These are phyloP conservation scores for Pseudogymnoascus sp. DNA, from an alignment of 2,329 filamentous ascomycete species.

Conservation along the genomic window DNA sequence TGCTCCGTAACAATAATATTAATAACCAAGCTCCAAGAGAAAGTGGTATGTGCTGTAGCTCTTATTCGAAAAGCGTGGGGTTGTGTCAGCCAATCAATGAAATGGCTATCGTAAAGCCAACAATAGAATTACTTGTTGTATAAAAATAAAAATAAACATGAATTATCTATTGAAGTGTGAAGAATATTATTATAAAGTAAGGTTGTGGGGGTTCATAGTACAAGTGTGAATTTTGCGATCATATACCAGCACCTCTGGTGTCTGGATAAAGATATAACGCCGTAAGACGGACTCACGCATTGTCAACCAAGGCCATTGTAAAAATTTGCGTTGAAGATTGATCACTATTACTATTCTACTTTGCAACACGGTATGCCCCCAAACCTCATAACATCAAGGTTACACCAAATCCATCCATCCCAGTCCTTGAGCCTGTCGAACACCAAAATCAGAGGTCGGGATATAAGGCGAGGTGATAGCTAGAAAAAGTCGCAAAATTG, in stretches of 20 bases:
- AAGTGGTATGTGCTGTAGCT: neutral
- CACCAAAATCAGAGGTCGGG: neutral
- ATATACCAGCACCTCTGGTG: neutral
- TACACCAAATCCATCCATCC: neutral
- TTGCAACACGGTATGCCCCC: neutral
- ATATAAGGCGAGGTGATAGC: neutral
- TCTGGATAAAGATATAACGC: neutral
- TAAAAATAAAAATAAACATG: neutral
- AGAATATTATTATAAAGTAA: neutral
- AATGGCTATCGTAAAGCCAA: neutral
- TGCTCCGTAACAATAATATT: neutral
- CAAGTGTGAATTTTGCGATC: neutral
- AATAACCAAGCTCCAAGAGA: neutral
- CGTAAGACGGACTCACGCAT: neutral
- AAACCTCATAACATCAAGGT: neutral
- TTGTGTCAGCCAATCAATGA: neutral
- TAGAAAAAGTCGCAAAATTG: neutral
- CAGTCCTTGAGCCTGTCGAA: neutral
- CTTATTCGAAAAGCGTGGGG: neutral
- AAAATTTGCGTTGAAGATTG: neutral
- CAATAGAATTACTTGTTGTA: neutral
- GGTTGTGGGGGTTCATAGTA: neutral
- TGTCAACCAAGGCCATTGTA: neutral
- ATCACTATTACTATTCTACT: neutral
- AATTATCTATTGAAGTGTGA: neutral